These are phyloP conservation scores for Chrysanthemum lavandulifolium DNA, from an alignment of 129 eudicot species.

Conservation along the genomic window DNA sequence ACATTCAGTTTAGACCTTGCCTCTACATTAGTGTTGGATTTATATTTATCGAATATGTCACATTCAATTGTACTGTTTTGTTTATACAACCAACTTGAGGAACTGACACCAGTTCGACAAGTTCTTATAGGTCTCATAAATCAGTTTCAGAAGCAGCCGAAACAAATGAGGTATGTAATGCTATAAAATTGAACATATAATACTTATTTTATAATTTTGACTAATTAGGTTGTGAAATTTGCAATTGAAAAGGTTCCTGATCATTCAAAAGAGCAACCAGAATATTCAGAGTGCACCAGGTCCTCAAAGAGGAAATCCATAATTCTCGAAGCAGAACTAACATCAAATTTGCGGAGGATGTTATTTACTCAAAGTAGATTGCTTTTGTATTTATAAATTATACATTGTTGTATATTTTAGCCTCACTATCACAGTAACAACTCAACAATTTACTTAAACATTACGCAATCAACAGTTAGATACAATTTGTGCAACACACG, in stretches of 20 bases:
- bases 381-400: too few species aligned
- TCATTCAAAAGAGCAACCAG: constrained; percentile 22
- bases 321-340: constrained; percentile 21
- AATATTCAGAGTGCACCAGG: constrained; percentile 24
- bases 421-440: too few species aligned
- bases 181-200: background rate
- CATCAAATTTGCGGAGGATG: constrained; percentile 25
- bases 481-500: too few species aligned
- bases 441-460: too few species aligned
- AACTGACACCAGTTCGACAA: constrained; percentile 28
- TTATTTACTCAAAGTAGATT: too few species aligned
- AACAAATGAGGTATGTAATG: constrained; percentile 25
- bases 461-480: too few species aligned
- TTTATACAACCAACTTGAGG: constrained; percentile 29
- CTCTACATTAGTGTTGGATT: background rate
- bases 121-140: constrained; percentile 32
- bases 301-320: constrained; percentile 24
- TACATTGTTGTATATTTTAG: too few species aligned
- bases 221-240: constrained; percentile 3
- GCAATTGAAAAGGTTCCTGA: constrained; percentile 18
- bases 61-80: constrained; percentile 3
- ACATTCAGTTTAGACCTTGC: background rate
- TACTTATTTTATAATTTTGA: constrained; percentile 7
- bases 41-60: background rate
- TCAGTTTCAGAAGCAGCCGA: constrained; percentile 27